These are phyloP conservation scores for Globisporangium iwayamae DNA, from an alignment of 352 stramenopile species.

Conservation along the genomic window DNA sequence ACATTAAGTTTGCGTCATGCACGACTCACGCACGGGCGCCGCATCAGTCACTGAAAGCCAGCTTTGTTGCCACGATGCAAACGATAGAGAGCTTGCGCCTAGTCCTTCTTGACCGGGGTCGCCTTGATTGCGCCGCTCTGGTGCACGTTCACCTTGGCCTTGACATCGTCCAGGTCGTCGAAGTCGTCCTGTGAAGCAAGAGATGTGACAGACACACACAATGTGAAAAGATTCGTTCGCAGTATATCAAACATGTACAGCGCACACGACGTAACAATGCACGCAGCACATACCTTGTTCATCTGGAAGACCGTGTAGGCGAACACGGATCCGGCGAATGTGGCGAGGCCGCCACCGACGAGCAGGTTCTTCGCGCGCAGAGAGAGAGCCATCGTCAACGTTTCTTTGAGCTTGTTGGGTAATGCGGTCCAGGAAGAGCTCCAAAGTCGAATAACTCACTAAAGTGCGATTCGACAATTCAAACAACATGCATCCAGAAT, in stretches of 20 bases:
- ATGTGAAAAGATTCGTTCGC: neutral
- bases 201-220: neutral
- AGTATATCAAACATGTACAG: neutral
- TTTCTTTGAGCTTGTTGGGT: constrained; percentile 14
- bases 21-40: neutral
- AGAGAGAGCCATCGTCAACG: constrained; percentile 51
- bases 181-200: constrained; percentile 63
- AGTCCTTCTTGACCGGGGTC: constrained; percentile 53
- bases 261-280: neutral
- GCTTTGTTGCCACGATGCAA: too few species aligned
- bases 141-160: constrained; percentile 75
- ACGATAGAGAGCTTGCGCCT: constrained; percentile 11
- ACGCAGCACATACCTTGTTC: constrained; percentile 47
- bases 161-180: constrained; percentile 64
- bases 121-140: constrained; percentile 68
- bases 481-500: neutral
- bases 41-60: neutral
- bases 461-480: constrained; percentile 8
- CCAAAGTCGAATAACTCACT: neutral
- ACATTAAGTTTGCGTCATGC: neutral
- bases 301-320: constrained; percentile 79
- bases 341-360: constrained; percentile 54
- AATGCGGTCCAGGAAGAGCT: neutral
- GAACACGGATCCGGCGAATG: constrained; percentile 66
- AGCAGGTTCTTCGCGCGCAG: constrained; percentile 76